phyloP scores from a whole-genome alignment of 345 rosid species.

The Boechera retrofracta region DNA sequence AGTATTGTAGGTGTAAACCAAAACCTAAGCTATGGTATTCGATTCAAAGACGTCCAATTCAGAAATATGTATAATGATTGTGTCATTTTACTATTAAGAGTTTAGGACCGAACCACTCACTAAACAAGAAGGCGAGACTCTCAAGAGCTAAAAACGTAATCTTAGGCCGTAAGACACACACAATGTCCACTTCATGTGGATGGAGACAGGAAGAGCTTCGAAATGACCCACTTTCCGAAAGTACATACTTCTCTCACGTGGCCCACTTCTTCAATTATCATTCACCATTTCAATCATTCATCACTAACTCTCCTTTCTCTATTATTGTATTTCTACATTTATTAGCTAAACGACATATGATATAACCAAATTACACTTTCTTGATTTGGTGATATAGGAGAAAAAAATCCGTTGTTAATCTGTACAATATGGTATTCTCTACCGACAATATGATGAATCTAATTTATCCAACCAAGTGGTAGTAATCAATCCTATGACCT shows the following conservation, averaged over 20 bases:
- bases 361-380: constrained; percentile 30
- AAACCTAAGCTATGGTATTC: constrained; percentile 1
- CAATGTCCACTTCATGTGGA: constrained; percentile 24
- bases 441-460: constrained; percentile 13
- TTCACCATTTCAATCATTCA: constrained; percentile 42
- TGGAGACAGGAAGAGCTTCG: constrained; percentile 39
- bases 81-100: neutral
- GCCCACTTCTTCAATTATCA: constrained; percentile 43
- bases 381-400: neutral
- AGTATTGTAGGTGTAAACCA: neutral
- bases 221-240: constrained; percentile 31
- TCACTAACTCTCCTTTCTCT: constrained; percentile 26
- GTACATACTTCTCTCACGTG: constrained; percentile 36
- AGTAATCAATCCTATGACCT: neutral
- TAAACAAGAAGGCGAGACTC: constrained; percentile 8
- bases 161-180: constrained; percentile 25
- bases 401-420: neutral
- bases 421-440: constrained; percentile 16
- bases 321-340: constrained; percentile 8
- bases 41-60: neutral
- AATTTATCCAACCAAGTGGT: neutral
- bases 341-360: constrained; percentile 28
- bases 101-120: neutral
- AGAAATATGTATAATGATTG: neutral
- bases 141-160: neutral